These are phyloP conservation scores for Royoungia palumana DNA, from an alignment of 768 basidiomycete genomes.

Conservation along the genomic window DNA sequence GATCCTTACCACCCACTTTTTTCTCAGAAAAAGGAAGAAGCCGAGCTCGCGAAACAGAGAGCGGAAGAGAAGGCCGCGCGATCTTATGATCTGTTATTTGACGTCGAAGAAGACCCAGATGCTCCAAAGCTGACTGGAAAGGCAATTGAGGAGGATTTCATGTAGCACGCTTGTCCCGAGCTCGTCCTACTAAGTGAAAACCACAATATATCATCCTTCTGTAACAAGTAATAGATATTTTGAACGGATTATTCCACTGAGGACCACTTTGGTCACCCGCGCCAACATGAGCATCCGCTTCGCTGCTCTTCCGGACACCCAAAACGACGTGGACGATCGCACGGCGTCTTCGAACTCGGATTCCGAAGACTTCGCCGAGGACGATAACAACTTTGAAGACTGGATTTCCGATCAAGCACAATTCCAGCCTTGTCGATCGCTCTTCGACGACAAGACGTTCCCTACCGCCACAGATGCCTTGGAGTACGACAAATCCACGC, in stretches of 20 bases:
- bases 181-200: no score
- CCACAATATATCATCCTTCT: no score
- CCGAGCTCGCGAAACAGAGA: slow-evolving; percentile 66
- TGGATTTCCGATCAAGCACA: slow-evolving; percentile 70
- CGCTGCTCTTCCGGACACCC: slow-evolving; percentile 5
- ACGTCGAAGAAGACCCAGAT: slow-evolving; percentile 56
- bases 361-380: slow-evolving; percentile 26
- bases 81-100: slow-evolving; percentile 83
- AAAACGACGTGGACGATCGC: slow-evolving; percentile 10
- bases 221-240: no score
- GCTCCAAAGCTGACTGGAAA: slow-evolving; percentile 55
- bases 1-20: background rate
- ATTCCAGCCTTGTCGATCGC: slow-evolving; percentile 57
- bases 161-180: no score
- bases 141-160: slow-evolving; percentile 87
- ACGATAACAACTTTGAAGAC: slow-evolving; percentile 74
- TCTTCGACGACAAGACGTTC: slow-evolving; percentile 70
- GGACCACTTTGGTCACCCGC: background rate
- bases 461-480: slow-evolving; percentile 57
- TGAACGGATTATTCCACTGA: no score
- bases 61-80: slow-evolving; percentile 85
- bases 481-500: slow-evolving; percentile 53
- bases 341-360: slow-evolving; percentile 21
- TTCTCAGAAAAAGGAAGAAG: slow-evolving; percentile 71
- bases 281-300: slow-evolving; percentile 32